Percentiles rank a stretch among this genome's conserved stretches.
Evolutionary conservation across 805 yeast species (phyloP).

Genomic region (Ogataea ganodermae): DNA sequence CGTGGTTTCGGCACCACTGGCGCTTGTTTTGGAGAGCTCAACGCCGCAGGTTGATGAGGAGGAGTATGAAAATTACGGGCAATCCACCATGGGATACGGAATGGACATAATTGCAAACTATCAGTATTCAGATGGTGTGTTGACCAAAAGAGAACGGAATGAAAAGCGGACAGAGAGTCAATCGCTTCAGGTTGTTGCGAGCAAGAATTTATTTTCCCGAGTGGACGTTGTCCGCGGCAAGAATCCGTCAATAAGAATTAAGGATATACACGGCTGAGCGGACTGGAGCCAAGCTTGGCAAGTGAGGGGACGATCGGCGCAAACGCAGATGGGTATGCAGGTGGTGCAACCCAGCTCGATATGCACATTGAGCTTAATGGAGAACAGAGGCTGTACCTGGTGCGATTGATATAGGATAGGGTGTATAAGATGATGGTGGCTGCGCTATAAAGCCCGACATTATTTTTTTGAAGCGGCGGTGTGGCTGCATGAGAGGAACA

Average conservation of each 20-base stretch:
- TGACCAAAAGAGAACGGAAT: slow-evolving; percentile 7
- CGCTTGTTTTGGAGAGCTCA: slow-evolving; percentile 22
- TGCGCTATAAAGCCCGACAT: neutral
- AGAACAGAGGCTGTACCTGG: too few relatives aligned
- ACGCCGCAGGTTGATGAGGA: neutral
- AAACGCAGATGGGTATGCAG: too few relatives aligned
- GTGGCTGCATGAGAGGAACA: neutral
- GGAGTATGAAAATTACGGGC: slow-evolving; percentile 9
- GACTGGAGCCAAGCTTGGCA: too few relatives aligned
- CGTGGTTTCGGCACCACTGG: slow-evolving; percentile 16
- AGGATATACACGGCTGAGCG: slow-evolving; percentile 1
- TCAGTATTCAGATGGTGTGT: slow-evolving; percentile 17
- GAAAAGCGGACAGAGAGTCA: slow-evolving; percentile 1
- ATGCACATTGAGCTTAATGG: too few relatives aligned
- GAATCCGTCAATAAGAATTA: slow-evolving; percentile 9
- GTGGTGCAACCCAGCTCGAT: too few relatives aligned
- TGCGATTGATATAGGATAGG: neutral
- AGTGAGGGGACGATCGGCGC: too few relatives aligned
- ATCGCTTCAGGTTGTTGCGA: neutral
- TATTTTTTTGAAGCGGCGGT: neutral
- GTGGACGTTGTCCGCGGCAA: slow-evolving; percentile 12
- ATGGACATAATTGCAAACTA: slow-evolving; percentile 23
- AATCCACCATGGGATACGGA: slow-evolving; percentile 20
- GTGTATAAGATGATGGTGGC: neutral
- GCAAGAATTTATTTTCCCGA: slow-evolving; percentile 1